These are phyloP conservation scores for Amoebophrya sp. DNA, from an alignment of 169 alveolate genomes.

Conservation along the genomic window DNA sequence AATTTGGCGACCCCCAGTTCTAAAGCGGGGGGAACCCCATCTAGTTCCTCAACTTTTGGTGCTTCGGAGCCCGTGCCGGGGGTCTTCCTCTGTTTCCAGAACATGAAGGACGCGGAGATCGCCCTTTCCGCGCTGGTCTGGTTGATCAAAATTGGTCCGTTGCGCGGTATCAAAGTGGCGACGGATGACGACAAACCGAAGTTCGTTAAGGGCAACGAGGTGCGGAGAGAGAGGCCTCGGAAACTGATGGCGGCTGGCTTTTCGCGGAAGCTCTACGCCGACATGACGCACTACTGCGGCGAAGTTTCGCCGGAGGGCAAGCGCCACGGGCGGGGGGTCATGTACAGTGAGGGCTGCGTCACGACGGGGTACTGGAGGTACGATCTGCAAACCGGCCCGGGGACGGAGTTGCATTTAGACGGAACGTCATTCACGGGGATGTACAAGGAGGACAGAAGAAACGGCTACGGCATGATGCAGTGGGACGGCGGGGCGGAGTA, in stretches of 20 bases:
- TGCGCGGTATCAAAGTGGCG: background rate
- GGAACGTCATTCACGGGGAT: background rate
- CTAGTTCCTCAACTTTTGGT: too few relatives aligned
- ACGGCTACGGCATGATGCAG: background rate
- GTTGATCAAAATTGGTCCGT: background rate
- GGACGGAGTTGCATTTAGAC: background rate
- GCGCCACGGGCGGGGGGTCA: background rate
- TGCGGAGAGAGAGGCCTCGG: background rate
- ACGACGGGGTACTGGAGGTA: background rate
- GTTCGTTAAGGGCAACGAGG: background rate
- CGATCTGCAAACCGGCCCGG: background rate
- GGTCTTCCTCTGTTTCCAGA: background rate
- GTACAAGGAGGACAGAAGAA: background rate
- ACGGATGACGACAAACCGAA: background rate
- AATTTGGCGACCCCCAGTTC: background rate
- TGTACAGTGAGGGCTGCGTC: background rate
- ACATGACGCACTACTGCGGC: conserved; percentile 9
- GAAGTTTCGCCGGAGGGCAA: background rate
- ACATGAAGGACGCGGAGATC: background rate
- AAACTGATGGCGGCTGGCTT: background rate
- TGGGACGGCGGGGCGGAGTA: conserved; percentile 24
- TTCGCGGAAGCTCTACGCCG: background rate
- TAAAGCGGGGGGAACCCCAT: background rate
- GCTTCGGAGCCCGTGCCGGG: background rate
- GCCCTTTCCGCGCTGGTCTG: background rate